Base-by-base conservation (phyloP, 805 yeast species). In the Yamadazyma scolyti region DNA sequence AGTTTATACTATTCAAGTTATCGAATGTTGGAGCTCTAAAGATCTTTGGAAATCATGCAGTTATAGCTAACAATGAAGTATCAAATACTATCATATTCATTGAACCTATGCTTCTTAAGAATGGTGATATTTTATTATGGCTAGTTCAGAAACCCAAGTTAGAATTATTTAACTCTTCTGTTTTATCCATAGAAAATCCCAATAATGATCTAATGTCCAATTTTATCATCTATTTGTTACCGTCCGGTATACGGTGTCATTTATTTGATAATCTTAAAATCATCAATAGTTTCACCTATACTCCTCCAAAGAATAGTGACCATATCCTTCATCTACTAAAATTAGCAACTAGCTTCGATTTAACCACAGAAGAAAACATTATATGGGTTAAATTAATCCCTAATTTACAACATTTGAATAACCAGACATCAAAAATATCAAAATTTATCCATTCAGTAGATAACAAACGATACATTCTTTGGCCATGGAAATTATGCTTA, bases 401-500 rank as follows among this genome's bases (percentile, higher is more conserved):
- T 2, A 77, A 81, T 41, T 50, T 82, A 29, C 72, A 71, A 36
- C 88, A 81, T 48, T 61, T 82, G 40, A 81, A 79, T 51, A 83
- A 82, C 14, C 70, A 76, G 42, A 77, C 89, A 0, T 79, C 88
- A 0, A 65, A 65, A 8, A 68, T 83, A 2, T 63, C 87, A 9
- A 63, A 66, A 15, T 82, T 73, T 50, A 61, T 79, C 27, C 74
- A 69, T 42, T 61, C 68, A 0, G 76, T 75, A 3, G 66, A 63
- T 18, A 73, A 72, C 41, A 65, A 63, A 16, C 78, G 79, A 45
- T 75, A 65, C 33, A 71, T 83, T 2, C 54, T 76, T 25, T 84
- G 94, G 94, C 94, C 94, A 0, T 56, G 80, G 45, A 74, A 72
- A 27, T 56, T 83, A 13, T 80, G 89, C 45, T 62, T 74, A 34